Base-by-base conservation (phyloP, 2,329 filamentous ascomycete species). In the Ophidiomyces ophidiicola region DNA sequence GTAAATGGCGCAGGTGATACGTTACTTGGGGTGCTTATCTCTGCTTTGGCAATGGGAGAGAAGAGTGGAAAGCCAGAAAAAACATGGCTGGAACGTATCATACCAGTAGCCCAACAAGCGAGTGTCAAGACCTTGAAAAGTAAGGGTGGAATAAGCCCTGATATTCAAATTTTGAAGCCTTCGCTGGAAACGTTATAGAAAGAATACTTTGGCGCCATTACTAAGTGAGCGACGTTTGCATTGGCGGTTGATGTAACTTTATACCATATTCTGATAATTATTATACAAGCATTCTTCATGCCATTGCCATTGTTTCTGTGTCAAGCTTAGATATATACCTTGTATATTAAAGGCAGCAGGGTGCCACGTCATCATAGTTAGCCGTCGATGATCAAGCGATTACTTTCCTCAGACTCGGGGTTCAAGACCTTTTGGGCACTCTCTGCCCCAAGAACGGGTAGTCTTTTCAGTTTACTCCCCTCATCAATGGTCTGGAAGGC, bases 1-100 rank as follows among this genome's bases (percentile, higher is more conserved):
- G 88, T 96, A 6, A 96, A 96, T 56, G 90, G 88, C 0, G 86
- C 85, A 2, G 90, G 90, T 0, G 90, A 98, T 60, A 94, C 90
- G 0, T 87, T 96, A 57, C 67, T 92, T 6, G 90, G 88, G 0
- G 80, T 86, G 10, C 50, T 94, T 41, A 66, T 94, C n/a, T 80
- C 85, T 1, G 84, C 82, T 0, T 57, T 96, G 48, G 77, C 78
- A 0, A 72, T 69, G 51, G 70, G 68, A 2, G 62, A 62, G 14
- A 33, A 26, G 17, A 28, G 17, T 8, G 55, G 55, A 18, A 42
- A 49, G 32, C 46, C 50, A 31, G 12, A 57, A 44, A 55, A 73
- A 10, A 76, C 52, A 41, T 53, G 50, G 14, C 55, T 77, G 10
- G 71, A 76, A 45, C 70, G 79, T 32, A 58, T 90, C 39, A 67